Evolutionary conservation across 2,329 filamentous ascomycete species (phyloP), one percentile per base, ranked within the genome.

Genomic region (Ophiostoma quercus): DNA sequence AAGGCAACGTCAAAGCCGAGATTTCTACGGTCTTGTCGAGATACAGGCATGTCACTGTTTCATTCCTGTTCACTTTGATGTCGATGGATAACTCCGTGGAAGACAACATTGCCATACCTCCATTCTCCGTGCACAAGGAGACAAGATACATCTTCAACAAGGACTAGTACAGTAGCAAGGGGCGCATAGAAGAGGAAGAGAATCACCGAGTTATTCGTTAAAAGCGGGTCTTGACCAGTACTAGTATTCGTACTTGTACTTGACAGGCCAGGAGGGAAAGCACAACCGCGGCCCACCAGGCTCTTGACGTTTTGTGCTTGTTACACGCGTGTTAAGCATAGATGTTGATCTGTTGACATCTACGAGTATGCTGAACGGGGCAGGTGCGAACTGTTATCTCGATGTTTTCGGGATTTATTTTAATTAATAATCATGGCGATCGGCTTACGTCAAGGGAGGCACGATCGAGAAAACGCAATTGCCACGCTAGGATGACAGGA

Each of bases 271-370:
- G 22, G 19, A 47, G 43, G 43, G 51, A 25, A 57, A 57, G 51
- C 51, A 57, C 51, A 57, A 57, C 22, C 51, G 22, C 51, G 51
- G 51, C 51, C 51, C 51, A 57, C 51, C 51, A 57, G 51, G n/a
- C 22, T 57, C 51, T 25, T 57, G 51, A 22, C n/a, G 51, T 57
- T 57, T 57, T 57, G 51, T 25, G 16, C 22, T 57, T 57, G 51
- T 57, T 47, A 47, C 43, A 47, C 43, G 43, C 43, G 43, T 47
- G 43, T 47, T 47, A 47, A 47, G 43, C 43, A 47, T 47, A 43
- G 41, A 43, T 43, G 3, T 43, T 43, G 41, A 43, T 16, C 5
- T 43, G 41, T 43, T 43, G 41, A 5, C 16, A 43, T 43, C 41
- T 16, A 43, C 41, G 14, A 16, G 16, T 47, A 47, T 6, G n/a